Percentiles rank a stretch among this genome's conserved stretches.
Evolutionary conservation across 2,329 filamentous ascomycete genomes (phyloP).

Genomic region (Myriosclerotinia duriaeana): DNA sequence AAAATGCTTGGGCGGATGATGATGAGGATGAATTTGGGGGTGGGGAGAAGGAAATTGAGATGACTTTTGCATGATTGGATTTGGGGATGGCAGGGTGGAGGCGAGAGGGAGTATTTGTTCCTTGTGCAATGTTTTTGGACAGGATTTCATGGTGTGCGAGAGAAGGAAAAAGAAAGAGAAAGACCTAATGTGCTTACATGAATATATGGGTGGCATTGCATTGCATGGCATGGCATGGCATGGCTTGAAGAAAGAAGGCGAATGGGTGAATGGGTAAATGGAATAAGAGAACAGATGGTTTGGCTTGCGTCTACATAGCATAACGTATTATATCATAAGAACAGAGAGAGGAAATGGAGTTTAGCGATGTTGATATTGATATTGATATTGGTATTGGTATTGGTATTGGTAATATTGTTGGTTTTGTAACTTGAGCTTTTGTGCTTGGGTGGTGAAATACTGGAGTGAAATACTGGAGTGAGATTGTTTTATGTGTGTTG

Average conservation of each 20-base stretch:
- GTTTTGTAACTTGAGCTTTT: too few relatives aligned
- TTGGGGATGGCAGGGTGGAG: neutral
- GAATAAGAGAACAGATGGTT: too few relatives aligned
- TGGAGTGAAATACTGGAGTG: too few relatives aligned
- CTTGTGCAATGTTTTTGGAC: neutral
- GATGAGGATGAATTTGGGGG: slow-evolving; percentile 71
- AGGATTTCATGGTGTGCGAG: neutral
- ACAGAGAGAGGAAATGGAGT: too few relatives aligned
- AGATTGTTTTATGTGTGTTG: too few relatives aligned
- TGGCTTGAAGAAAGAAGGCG: neutral
- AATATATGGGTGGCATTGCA: slow-evolving; percentile 6
- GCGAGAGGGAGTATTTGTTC: neutral
- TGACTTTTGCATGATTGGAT: slow-evolving; percentile 64
- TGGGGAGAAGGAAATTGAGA: slow-evolving; percentile 71
- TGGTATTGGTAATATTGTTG: too few relatives aligned
- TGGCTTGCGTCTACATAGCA: too few relatives aligned
- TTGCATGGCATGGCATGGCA: neutral
- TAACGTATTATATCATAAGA: too few relatives aligned
- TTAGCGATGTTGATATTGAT: too few relatives aligned
- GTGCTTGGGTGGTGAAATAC: too few relatives aligned
- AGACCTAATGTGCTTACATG: slow-evolving; percentile 10
- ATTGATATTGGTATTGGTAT: too few relatives aligned
- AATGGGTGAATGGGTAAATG: neutral
- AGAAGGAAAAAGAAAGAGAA: neutral
- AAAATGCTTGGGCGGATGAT: slow-evolving; percentile 70